Conservation (phyloP, 2,329 filamentous ascomycete species). For the Aspergillus udagawae region DNA sequence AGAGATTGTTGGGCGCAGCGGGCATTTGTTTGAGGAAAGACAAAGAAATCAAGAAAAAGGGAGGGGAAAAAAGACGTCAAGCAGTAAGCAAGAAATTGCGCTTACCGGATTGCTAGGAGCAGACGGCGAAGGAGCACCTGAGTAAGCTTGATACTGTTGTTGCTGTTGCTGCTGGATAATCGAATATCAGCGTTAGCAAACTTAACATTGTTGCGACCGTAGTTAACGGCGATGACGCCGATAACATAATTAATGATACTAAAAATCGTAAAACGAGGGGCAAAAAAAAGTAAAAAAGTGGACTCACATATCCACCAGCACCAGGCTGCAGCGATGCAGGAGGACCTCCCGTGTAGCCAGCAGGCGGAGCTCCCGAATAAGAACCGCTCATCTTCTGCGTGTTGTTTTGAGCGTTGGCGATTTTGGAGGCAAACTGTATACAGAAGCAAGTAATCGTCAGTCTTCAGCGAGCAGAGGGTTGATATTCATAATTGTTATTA, state of each 20-base stretch:
- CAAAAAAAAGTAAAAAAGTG: neutral
- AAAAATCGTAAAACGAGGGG: slow-evolving; percentile 1
- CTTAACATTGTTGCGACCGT: neutral
- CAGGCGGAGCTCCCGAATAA: slow-evolving; percentile 32
- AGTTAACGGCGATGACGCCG: slow-evolving; percentile 18
- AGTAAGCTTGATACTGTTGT: slow-evolving; percentile 52
- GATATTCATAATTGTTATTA: neutral
- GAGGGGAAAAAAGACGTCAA: neutral
- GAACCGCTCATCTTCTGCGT: slow-evolving; percentile 19
- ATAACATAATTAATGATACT: neutral
- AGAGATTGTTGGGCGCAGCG: slow-evolving; percentile 3
- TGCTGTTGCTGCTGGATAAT: neutral
- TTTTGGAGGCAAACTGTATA: slow-evolving; percentile 36
- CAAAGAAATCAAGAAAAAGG: slow-evolving; percentile 2
- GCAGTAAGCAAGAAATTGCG: slow-evolving; percentile 14
- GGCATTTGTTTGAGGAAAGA: slow-evolving; percentile 2
- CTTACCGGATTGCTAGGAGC: slow-evolving; percentile 35
- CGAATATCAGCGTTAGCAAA: slow-evolving; percentile 3
- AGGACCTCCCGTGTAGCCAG: slow-evolving; percentile 37
- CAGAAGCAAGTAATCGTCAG: neutral
- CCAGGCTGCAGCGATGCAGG: slow-evolving; percentile 33
- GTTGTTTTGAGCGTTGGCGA: slow-evolving; percentile 34
- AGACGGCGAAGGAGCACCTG: slow-evolving; percentile 34
- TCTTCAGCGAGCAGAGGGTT: slow-evolving; percentile 13
- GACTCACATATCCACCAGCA: slow-evolving; percentile 52